A percentile compares a stretch with the other conserved stretches of the same genome.
Conservation (phyloP, 805 yeast genomes). For the Lipomyces anomalus region DNA sequence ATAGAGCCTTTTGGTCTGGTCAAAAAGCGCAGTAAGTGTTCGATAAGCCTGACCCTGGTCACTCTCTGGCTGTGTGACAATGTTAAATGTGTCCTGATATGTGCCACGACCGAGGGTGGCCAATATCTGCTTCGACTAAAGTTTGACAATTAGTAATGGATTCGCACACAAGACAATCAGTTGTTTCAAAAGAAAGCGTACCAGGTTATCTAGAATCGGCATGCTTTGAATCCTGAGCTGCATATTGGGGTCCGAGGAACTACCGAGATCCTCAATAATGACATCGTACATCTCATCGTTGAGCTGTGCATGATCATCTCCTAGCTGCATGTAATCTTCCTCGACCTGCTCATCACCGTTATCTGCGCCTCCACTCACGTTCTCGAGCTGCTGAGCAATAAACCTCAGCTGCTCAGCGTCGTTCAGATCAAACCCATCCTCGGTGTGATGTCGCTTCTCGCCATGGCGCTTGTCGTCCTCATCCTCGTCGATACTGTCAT, state of each 20-base stretch:
- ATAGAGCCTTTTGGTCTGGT: slow-evolving; percentile 66
- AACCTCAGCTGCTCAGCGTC: slow-evolving; percentile 30
- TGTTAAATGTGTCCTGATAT: slow-evolving; percentile 65
- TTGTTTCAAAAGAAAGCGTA: slow-evolving; percentile 2
- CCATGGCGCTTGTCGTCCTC: too few species aligned
- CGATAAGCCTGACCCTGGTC: slow-evolving; percentile 57
- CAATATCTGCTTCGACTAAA: slow-evolving; percentile 64
- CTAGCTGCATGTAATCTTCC: slow-evolving; percentile 7
- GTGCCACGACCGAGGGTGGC: slow-evolving; percentile 68
- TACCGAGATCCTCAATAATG: slow-evolving; percentile 6
- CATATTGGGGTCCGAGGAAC: slow-evolving; percentile 13
- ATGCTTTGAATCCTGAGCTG: slow-evolving; percentile 30
- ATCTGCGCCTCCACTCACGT: slow-evolving; percentile 4
- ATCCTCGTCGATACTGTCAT: too few species aligned
- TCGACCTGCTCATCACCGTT: not conserved
- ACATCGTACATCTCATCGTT: slow-evolving; percentile 2
- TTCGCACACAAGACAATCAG: too few species aligned
- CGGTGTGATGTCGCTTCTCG: too few species aligned
- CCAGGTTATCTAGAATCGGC: slow-evolving; percentile 70
- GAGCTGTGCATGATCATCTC: not conserved
- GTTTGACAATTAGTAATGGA: too few species aligned
- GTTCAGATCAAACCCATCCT: slow-evolving; percentile 21
- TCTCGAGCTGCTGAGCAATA: slow-evolving; percentile 28
- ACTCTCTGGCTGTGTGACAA: slow-evolving; percentile 60
- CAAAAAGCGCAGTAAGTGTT: slow-evolving; percentile 68